These are phyloP conservation scores for Fusarium torreyae DNA, from an alignment of 2,329 filamentous ascomycete genomes.

Conservation along the genomic window DNA sequence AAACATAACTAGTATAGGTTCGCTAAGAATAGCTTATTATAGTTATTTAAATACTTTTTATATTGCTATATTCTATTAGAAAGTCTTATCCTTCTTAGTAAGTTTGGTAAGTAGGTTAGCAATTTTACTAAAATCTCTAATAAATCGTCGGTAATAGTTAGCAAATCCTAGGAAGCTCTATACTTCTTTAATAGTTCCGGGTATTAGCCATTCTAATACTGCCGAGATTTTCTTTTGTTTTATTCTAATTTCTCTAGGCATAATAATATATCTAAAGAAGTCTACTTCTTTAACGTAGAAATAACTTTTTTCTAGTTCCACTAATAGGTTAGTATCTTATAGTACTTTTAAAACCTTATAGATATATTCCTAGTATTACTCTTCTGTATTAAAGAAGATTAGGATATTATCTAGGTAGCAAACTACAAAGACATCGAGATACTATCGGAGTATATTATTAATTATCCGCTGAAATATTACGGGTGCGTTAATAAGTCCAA, in stretches of 20 bases:
- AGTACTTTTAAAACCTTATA: slow-evolving; percentile 35
- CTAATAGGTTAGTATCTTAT: too few relatives aligned
- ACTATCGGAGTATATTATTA: too few relatives aligned
- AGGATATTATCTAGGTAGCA: too few relatives aligned
- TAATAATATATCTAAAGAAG: slow-evolving; percentile 1
- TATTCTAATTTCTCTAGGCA: too few relatives aligned
- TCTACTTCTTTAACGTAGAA: slow-evolving; percentile 32
- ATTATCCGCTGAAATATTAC: too few relatives aligned
- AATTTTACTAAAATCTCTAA: too few relatives aligned
- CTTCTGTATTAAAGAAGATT: slow-evolving; percentile 29
- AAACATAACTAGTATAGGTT: not conserved
- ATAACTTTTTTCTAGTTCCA: slow-evolving; percentile 33
- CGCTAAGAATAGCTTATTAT: not conserved
- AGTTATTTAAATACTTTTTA: not conserved
- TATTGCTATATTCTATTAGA: not conserved
- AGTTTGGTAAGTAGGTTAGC: not conserved
- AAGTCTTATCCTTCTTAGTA: not conserved
- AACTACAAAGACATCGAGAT: too few relatives aligned
- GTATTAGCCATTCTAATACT: slow-evolving; percentile 4
- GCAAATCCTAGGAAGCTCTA: slow-evolving; percentile 33
- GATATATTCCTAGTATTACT: slow-evolving; percentile 38
- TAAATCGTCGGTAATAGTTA: slow-evolving; percentile 16
- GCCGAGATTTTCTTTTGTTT: slow-evolving; percentile 27
- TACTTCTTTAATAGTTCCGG: slow-evolving; percentile 29
- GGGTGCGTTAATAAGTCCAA: too few relatives aligned